Evolutionary conservation across 495 filamentous ascomycete genomes (phyloP).

Genomic region (Chlorociboria aeruginascens): DNA sequence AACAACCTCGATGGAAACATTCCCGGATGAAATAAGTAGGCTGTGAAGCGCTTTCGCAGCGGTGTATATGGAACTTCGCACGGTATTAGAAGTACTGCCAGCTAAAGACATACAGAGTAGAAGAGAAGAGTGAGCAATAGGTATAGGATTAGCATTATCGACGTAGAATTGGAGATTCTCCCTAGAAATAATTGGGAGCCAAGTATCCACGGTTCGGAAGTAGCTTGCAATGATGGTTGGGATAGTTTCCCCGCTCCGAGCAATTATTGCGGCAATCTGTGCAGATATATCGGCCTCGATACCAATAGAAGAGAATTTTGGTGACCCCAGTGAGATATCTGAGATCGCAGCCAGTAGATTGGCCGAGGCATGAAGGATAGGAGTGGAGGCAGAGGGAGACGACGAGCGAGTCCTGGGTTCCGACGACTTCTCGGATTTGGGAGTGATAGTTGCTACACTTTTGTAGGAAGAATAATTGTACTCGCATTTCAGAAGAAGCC

Average conservation of each 20-base stretch:
- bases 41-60: conserved; percentile 3
- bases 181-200: conserved; percentile 10
- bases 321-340: neutral
- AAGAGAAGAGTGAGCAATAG: conserved; percentile 1
- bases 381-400: neutral
- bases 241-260: conserved; percentile 3
- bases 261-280: conserved; percentile 6
- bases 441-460: neutral
- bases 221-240: conserved; percentile 1
- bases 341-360: neutral
- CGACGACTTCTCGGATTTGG: neutral
- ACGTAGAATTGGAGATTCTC: neutral
- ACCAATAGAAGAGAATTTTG: neutral
- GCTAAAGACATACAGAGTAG: conserved; percentile 10
- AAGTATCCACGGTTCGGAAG: conserved; percentile 11
- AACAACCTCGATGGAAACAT: conserved; percentile 20
- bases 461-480: conserved; percentile 1
- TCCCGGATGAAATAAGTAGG: conserved; percentile 2
- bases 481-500: conserved; percentile 9
- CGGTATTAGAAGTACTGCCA: neutral
- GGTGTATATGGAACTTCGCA: conserved; percentile 5
- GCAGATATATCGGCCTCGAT: neutral
- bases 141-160: neutral
- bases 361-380: conserved; percentile 1
- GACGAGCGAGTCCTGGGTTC: neutral